Evolutionary conservation across 106 monocot species (phyloP).

Genomic region (Dioscorea zingiberensis): DNA sequence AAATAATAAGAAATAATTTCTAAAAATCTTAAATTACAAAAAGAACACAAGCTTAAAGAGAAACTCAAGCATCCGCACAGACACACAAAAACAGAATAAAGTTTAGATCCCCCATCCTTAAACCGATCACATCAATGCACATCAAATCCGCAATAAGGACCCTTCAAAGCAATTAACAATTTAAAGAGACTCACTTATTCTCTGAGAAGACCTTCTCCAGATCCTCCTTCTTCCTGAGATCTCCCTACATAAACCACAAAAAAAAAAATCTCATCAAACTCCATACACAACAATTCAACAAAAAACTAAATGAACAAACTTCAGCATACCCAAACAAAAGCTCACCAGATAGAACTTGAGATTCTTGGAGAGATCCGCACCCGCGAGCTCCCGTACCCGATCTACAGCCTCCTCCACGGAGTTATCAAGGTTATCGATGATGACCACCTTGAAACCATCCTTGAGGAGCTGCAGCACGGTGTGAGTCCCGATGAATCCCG

Average conservation of each 20-base stretch:
- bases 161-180: no score
- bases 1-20: no score
- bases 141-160: no score
- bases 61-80: no score
- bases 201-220: constrained; percentile 61
- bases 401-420: constrained; percentile 51
- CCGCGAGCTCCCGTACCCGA: constrained; percentile 50
- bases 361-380: constrained; percentile 34
- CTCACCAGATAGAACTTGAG: constrained; percentile 49
- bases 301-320: not conserved
- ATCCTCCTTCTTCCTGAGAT: constrained; percentile 55
- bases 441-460: constrained; percentile 48
- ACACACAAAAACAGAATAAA: no score
- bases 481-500: constrained; percentile 82
- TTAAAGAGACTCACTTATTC: constrained; percentile 22
- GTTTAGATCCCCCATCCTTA: no score
- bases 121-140: no score
- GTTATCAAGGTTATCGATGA: constrained; percentile 73
- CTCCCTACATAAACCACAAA: constrained; percentile 29
- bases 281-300: not conserved
- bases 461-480: constrained; percentile 70
- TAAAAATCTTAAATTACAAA: no score
- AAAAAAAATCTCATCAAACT: not conserved
- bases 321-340: not conserved
- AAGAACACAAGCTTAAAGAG: no score